Base-by-base conservation (phyloP, 768 basidiomycete genomes). In the Leccinellum luteum region DNA sequence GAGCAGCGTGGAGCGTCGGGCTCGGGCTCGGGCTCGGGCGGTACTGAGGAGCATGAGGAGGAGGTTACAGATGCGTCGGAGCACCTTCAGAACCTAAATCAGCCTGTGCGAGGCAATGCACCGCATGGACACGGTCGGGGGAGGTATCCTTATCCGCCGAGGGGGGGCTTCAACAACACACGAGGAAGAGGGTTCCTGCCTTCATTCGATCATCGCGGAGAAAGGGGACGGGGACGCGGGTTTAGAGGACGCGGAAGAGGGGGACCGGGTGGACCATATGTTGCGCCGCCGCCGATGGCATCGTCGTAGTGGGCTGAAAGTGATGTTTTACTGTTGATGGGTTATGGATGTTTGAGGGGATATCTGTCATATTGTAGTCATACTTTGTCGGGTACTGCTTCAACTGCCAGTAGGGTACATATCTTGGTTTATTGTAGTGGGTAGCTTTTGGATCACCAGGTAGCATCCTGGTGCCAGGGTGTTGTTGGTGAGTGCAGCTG, bases 121-220 rank as follows among this genome's bases (percentile, higher is more conserved):
- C 56, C 61, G 6, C 73, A 77, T 63, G 74, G 73, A 12, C 73
- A 77, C 62, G 74, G 72, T 35, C 72, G 69, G 44, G 70, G 75
- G 13, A 66, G 68, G 9, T 70, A 60, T 44, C 51, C 59, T 45
- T 60, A 63, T 32, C 55, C 51, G 0, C 27, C 66, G 9, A 60
- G 70, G 12, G 70, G 74, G 23, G 60, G 66, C 4, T 67, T 67
- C 28, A 14, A 31, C 55, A 31, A 49, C 23, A 38, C 51, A 14
- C 69, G 76, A 41, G 76, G 75, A 41, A 65, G 78, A 9, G 76
- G 72, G n/a, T 69, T 64, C 25, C 47, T 23, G 23, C 58, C 72
- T 0, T 50, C 57, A 50, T 51, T 64, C n/a, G 72, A 47, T 47
- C 45, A 73, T 38, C 72, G 76, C 21, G 75, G 69, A 15, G 68